Conservation (phyloP, 805 yeast genomes). For the Myxozyma vanderwaltii region DNA sequence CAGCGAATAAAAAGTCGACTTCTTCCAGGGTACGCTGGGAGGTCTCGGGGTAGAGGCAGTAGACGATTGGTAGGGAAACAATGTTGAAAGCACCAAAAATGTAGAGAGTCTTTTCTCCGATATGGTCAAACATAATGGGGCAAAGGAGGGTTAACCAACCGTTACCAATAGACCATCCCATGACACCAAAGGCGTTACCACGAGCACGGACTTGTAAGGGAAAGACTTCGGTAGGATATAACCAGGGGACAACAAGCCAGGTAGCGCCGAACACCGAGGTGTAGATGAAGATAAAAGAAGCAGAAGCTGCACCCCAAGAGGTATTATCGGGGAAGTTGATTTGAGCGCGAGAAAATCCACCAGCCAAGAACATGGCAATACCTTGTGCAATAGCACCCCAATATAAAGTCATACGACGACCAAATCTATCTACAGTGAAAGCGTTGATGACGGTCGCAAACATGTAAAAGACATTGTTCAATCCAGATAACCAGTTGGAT, state of each 20-base stretch:
- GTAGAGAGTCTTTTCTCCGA: slow-evolving; percentile 42
- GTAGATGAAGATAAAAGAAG: slow-evolving; percentile 44
- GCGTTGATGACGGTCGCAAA: slow-evolving; percentile 54
- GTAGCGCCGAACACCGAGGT: slow-evolving; percentile 43
- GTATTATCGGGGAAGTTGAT: slow-evolving; percentile 38
- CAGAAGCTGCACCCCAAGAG: slow-evolving; percentile 42
- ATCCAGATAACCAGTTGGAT: slow-evolving; percentile 51
- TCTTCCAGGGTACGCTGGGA: slow-evolving; percentile 61
- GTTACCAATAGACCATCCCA: slow-evolving; percentile 37
- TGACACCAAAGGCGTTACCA: slow-evolving; percentile 37
- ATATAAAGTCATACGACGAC: slow-evolving; percentile 47
- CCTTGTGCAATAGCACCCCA: slow-evolving; percentile 41
- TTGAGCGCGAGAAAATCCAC: slow-evolving; percentile 41
- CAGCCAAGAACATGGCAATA: slow-evolving; percentile 50
- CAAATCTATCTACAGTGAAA: slow-evolving; percentile 56
- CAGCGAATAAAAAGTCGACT: slow-evolving; percentile 55
- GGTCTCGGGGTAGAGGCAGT: slow-evolving; percentile 66
- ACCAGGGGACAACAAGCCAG: slow-evolving; percentile 40
- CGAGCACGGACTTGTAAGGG: slow-evolving; percentile 40
- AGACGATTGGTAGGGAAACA: slow-evolving; percentile 37
- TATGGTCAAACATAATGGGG: slow-evolving; percentile 42
- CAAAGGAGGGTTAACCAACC: slow-evolving; percentile 44
- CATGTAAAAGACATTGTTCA: slow-evolving; percentile 49
- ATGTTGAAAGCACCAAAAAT: slow-evolving; percentile 43
- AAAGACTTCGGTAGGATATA: slow-evolving; percentile 40